Percentiles rank a stretch among this genome's conserved stretches.
phyloP scores from a whole-genome alignment of 129 eudicot species.

The sunflower (Helianthus annuus) region DNA sequence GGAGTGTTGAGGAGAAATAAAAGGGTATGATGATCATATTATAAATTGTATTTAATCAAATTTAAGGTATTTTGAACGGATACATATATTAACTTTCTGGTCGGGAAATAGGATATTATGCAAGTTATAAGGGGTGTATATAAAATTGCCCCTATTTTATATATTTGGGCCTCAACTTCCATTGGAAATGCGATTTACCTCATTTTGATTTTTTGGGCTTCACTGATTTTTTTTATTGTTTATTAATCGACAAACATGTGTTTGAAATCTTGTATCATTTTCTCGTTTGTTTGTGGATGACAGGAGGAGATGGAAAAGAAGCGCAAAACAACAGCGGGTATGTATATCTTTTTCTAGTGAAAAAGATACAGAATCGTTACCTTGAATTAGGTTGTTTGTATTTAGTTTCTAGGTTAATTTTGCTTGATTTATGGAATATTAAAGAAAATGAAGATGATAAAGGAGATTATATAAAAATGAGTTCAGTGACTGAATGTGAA shows the following conservation, averaged over 20 bases:
- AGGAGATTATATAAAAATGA: neutral
- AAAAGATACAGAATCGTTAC: neutral
- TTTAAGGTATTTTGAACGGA: too few species aligned
- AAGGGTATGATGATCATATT: too few species aligned
- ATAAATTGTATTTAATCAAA: too few species aligned
- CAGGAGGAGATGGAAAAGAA: conserved; percentile 89
- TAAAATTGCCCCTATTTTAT: neutral
- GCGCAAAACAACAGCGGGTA: conserved; percentile 54
- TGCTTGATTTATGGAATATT: neutral
- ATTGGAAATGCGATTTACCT: conserved; percentile 1
- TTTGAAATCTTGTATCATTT: conserved; percentile 16
- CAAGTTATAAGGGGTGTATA: too few species aligned
- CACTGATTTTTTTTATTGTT: conserved; percentile 9
- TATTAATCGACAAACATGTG: conserved; percentile 4
- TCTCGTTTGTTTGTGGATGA: conserved; percentile 35
- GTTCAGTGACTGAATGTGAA: neutral
- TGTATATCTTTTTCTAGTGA: neutral
- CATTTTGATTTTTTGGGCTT: conserved; percentile 6
- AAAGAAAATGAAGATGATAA: conserved; percentile 11
- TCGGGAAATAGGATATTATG: too few species aligned
- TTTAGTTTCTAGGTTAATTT: neutral
- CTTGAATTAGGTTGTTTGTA: neutral
- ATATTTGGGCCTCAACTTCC: conserved; percentile 4
- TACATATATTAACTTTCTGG: too few species aligned
- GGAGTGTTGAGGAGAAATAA: too few species aligned